Evolutionary conservation across 139 green algal genomes (phyloP).

Genomic region (Edaphochlamys debaryana): DNA sequence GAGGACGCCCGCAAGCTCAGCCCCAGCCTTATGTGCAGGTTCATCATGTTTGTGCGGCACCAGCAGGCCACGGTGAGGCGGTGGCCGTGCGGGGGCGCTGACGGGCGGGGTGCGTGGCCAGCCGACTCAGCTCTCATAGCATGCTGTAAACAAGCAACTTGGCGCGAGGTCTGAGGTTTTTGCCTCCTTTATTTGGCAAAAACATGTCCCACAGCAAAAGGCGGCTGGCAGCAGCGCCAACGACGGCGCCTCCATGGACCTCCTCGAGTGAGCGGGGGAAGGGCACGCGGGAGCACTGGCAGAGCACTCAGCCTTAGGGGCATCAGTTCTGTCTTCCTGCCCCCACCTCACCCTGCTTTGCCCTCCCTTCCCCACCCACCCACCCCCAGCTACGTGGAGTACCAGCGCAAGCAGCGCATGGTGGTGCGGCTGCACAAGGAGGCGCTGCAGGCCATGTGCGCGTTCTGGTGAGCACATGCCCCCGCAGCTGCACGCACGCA

Average conservation of each 20-base stretch:
- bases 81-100: no score
- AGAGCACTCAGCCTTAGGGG: no score
- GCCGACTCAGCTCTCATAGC: neutral
- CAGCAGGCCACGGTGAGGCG: no score
- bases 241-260: neutral
- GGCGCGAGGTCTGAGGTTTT: neutral
- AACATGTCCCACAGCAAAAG: neutral
- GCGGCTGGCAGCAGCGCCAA: neutral
- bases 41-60: no score
- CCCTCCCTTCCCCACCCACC: neutral
- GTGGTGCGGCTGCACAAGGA: slow-evolving; percentile 5
- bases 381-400: slow-evolving; percentile 16
- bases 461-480: neutral
- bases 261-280: neutral
- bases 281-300: no score
- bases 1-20: neutral
- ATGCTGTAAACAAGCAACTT: neutral
- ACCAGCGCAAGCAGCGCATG: slow-evolving; percentile 18
- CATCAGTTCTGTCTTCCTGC: neutral
- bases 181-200: no score
- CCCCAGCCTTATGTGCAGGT: neutral
- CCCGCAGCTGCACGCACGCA: no score
- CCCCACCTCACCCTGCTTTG: neutral
- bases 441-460: slow-evolving; percentile 8
- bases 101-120: neutral